Conservation (phyloP, 1,284 basidiomycete genomes). For the Vanrija sp. region DNA sequence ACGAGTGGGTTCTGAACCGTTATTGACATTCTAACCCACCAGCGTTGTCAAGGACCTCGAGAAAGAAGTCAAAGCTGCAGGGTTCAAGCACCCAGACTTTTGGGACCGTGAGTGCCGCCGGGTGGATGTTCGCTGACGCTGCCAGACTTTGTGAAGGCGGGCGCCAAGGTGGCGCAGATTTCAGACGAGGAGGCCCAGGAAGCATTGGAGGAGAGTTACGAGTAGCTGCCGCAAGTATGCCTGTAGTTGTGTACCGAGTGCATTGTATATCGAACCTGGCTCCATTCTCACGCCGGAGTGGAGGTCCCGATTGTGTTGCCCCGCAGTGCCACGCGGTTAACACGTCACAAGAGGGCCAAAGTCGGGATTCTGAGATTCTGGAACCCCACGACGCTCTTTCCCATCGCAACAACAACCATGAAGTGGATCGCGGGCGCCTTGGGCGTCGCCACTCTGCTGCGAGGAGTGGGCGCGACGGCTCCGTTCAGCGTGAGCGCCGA, state of each 20-base stretch:
- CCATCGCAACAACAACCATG: neutral
- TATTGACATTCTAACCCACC: neutral
- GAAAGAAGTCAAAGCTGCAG: conserved; percentile 25
- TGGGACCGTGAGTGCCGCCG: conserved; percentile 26
- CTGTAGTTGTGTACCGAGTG: neutral
- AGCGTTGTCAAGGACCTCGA: conserved; percentile 39
- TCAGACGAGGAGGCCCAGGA: conserved; percentile 38
- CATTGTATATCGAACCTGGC: too few relatives aligned
- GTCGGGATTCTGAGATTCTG: too few relatives aligned
- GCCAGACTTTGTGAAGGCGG: conserved; percentile 39
- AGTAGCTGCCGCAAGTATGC: neutral
- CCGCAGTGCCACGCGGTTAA: neutral
- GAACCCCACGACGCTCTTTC: too few relatives aligned
- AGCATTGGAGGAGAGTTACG: conserved; percentile 32
- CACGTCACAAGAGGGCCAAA: neutral
- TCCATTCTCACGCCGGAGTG: too few relatives aligned
- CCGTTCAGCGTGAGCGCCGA: conserved; percentile 72
- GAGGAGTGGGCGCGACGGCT: conserved; percentile 51
- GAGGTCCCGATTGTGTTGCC: neutral
- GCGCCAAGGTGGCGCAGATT: conserved; percentile 29
- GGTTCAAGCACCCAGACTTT: conserved; percentile 47
- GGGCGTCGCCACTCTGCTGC: neutral
- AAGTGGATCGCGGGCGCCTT: conserved; percentile 10
- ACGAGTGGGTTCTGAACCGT: conserved; percentile 26
- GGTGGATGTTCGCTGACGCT: conserved; percentile 1